Conservation (phyloP, 2,329 filamentous ascomycete species). For the Xylariaceae sp. region DNA sequence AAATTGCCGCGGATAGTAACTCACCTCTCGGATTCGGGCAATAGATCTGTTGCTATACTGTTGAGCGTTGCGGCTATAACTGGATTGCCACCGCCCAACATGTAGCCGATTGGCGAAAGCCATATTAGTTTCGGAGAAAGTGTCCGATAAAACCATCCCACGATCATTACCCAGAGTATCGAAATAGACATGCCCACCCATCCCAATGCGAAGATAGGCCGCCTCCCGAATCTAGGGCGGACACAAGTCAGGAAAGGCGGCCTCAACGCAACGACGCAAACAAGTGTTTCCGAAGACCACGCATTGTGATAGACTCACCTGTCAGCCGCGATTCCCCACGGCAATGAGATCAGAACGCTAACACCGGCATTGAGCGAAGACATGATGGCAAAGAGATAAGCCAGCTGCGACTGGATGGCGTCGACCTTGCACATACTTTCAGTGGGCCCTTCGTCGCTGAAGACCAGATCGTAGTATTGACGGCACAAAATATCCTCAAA, state of each 20-base stretch:
- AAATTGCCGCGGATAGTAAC: neutral
- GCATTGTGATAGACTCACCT: constrained; percentile 23
- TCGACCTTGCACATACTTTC: constrained; percentile 38
- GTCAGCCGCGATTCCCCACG: constrained; percentile 39
- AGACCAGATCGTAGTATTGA: constrained; percentile 32
- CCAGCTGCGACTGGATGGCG: constrained; percentile 36
- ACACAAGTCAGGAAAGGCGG: neutral
- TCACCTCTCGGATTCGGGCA: constrained; percentile 37
- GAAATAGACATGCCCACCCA: constrained; percentile 32
- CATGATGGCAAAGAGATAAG: constrained; percentile 34
- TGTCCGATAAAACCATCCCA: constrained; percentile 34
- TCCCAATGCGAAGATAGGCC: constrained; percentile 33
- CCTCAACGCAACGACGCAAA: neutral
- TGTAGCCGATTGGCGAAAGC: constrained; percentile 31
- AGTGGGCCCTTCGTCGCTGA: constrained; percentile 26
- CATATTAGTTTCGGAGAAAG: constrained; percentile 35
- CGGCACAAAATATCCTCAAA: constrained; percentile 40
- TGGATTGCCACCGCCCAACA: constrained; percentile 37
- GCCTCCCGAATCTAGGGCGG: constrained; percentile 34
- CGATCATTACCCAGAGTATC: constrained; percentile 29
- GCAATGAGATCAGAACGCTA: constrained; percentile 34
- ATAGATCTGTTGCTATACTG: constrained; percentile 37
- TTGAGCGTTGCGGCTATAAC: constrained; percentile 33
- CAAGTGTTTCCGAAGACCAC: neutral
- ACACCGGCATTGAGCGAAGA: constrained; percentile 32